Evolutionary conservation across 108 stramenopile genomes (phyloP).

Genomic region (Fistulifera pelliculosa): DNA sequence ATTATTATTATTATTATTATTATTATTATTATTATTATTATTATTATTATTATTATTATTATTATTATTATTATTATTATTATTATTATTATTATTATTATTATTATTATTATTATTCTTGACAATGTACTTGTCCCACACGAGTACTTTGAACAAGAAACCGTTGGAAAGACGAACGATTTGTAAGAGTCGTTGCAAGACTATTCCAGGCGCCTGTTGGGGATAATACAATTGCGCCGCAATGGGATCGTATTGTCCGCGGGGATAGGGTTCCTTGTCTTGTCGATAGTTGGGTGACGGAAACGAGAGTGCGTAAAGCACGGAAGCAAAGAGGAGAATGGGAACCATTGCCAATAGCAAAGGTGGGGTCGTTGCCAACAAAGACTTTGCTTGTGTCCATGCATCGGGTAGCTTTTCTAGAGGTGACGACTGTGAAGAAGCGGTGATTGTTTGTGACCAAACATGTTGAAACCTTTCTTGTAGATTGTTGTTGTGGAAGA

Average conservation of each 20-base stretch:
- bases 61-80: conserved; percentile 4
- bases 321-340: no score
- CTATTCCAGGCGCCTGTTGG: conserved; percentile 12
- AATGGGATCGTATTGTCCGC: conserved; percentile 26
- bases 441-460: no score
- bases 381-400: no score
- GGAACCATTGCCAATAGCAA: no score
- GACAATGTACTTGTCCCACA: conserved; percentile 29
- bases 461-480: no score
- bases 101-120: not conserved
- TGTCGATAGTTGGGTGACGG: conserved; percentile 8
- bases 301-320: conserved; percentile 5
- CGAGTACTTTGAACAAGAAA: conserved; percentile 14
- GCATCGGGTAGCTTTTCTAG: no score
- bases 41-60: conserved; percentile 4
- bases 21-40: conserved; percentile 4
- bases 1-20: conserved; percentile 4
- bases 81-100: conserved; percentile 4
- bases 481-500: no score
- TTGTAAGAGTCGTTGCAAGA: conserved; percentile 22
- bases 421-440: no score
- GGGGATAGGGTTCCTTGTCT: conserved; percentile 19
- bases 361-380: not conserved
- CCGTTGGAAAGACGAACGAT: conserved; percentile 17
- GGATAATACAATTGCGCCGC: conserved; percentile 19